Conservation (phyloP, 768 basidiomycete species). For the Pholiota conissans region DNA sequence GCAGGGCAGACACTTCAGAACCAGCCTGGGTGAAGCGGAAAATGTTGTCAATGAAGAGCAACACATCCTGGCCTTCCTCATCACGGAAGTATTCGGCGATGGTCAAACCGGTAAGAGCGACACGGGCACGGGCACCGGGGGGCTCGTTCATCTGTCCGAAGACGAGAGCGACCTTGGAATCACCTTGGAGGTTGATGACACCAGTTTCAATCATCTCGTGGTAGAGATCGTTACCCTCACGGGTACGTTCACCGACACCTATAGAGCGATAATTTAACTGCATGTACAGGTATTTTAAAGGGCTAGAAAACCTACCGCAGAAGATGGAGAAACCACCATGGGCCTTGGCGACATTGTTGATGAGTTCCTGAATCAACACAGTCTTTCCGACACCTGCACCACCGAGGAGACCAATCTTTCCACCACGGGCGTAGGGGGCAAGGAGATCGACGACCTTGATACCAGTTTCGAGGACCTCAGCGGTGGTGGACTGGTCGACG, state of each 20-base stretch:
- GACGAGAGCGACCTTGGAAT: slow-evolving; percentile 99
- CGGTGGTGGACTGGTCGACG: slow-evolving; percentile 98
- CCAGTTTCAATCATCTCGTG: slow-evolving; percentile 99
- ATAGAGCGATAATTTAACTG: slow-evolving; percentile 8
- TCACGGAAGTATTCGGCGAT: slow-evolving; percentile 99
- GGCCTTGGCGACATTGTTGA: slow-evolving; percentile 99
- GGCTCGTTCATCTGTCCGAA: slow-evolving; percentile 99
- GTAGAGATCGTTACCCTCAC: slow-evolving; percentile 99
- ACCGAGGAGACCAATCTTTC: slow-evolving; percentile 99
- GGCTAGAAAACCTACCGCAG: slow-evolving; percentile 62
- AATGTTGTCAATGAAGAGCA: slow-evolving; percentile 99
- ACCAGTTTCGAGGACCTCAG: slow-evolving; percentile 98
- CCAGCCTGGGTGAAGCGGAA: slow-evolving; percentile 99
- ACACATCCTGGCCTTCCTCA: slow-evolving; percentile 99
- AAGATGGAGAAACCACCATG: slow-evolving; percentile 99
- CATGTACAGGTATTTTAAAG: neutral
- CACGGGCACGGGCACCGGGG: slow-evolving; percentile 99
- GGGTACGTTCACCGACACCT: slow-evolving; percentile 99
- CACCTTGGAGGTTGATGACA: slow-evolving; percentile 99
- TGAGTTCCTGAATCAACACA: slow-evolving; percentile 98
- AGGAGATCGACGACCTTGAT: slow-evolving; percentile 99
- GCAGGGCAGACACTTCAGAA: slow-evolving; percentile 99
- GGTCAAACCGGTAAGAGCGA: slow-evolving; percentile 97
- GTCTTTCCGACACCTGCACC: slow-evolving; percentile 99
- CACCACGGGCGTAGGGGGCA: slow-evolving; percentile 99